Evolutionary conservation across 2,329 filamentous ascomycete species (phyloP).

Genomic region (Claviceps humidiphila): DNA sequence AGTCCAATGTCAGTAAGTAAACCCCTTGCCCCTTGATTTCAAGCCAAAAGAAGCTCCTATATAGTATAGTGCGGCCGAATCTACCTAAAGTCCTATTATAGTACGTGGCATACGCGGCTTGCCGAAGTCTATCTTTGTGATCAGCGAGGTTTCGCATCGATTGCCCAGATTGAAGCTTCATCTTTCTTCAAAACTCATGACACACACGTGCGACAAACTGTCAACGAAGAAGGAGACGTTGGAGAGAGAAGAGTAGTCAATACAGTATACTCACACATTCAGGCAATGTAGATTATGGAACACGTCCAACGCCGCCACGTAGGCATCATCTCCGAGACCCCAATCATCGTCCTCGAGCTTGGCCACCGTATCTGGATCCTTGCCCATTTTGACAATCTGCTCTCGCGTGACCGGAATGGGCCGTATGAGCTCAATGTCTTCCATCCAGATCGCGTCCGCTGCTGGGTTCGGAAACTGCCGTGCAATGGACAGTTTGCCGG

Average conservation of each 20-base stretch:
- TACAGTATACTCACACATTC: not conserved
- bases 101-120: not conserved
- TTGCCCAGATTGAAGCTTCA: no score
- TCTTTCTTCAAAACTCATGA: no score
- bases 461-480: not conserved
- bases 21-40: no score
- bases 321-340: conserved; percentile 2
- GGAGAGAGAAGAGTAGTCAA: not conserved
- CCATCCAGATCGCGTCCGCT: not conserved
- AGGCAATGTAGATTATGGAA: not conserved
- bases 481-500: not conserved
- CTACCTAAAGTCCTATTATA: not conserved
- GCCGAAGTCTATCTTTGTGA: not conserved
- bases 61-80: no score
- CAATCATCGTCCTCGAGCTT: conserved; percentile 1
- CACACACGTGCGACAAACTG: no score
- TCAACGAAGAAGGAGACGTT: not conserved
- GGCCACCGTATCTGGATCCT: conserved; percentile 1
- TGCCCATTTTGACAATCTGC: conserved; percentile 1
- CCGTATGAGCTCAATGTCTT: not conserved
- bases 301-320: not conserved
- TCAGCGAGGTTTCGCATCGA: no score
- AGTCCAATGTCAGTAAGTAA: no score
- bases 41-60: no score
- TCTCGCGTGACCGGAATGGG: not conserved